A percentile compares a stretch with the other conserved stretches of the same genome.
phyloP scores from a whole-genome alignment of 495 filamentous ascomycete genomes.

The Penicillium lagena region DNA sequence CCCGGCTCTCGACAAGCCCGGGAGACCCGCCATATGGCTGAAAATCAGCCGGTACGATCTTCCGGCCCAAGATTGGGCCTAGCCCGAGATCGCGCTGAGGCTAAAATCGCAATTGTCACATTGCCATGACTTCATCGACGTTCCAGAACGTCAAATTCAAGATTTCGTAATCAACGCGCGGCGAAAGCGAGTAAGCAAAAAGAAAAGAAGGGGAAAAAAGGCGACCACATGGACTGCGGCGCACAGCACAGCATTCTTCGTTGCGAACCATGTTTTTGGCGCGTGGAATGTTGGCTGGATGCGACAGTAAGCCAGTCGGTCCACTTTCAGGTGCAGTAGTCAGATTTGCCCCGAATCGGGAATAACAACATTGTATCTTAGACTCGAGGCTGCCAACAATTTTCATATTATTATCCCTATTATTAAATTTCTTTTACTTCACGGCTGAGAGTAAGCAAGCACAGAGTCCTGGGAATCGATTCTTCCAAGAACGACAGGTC shows the following conservation, averaged over 20 bases:
- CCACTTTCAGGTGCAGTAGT: too few species aligned
- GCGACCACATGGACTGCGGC: not conserved
- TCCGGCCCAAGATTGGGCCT: not conserved
- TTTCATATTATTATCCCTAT: too few species aligned
- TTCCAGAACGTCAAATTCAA: not conserved
- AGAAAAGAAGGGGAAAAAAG: constrained; percentile 5
- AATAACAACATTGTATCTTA: not conserved
- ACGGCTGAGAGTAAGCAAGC: too few species aligned
- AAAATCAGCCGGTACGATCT: not conserved
- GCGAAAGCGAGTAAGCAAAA: constrained; percentile 10
- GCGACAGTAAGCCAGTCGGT: too few species aligned
- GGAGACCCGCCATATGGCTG: not conserved
- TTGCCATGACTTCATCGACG: not conserved
- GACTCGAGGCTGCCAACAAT: too few species aligned
- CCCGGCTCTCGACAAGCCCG: not conserved
- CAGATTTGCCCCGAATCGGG: too few species aligned
- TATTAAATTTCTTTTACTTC: too few species aligned
- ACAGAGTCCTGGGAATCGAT: not conserved
- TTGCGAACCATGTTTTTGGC: too few species aligned
- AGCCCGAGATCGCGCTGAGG: not conserved
- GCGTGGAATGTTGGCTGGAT: too few species aligned
- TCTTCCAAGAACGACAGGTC: constrained; percentile 4
- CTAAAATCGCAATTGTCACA: not conserved
- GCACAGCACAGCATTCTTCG: too few species aligned
- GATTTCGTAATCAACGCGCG: not conserved